Evolutionary conservation across 106 monocot species (phyloP).

Genomic region (Amphibolis antarctica): DNA sequence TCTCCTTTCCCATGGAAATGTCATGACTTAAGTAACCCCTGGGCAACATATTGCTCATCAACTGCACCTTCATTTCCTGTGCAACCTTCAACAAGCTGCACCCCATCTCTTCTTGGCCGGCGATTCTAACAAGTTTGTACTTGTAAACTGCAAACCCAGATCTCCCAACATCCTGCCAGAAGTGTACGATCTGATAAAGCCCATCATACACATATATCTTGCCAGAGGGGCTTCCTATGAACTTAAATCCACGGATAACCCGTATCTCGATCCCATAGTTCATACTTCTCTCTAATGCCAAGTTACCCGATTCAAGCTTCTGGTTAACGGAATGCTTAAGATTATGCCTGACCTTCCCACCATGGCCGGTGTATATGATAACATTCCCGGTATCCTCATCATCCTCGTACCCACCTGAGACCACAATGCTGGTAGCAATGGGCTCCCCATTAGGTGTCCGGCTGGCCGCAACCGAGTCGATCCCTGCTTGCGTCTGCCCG

Average conservation of each 20-base stretch:
- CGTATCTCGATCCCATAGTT: constrained; percentile 26
- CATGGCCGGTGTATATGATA: constrained; percentile 30
- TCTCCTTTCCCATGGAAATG: constrained; percentile 67
- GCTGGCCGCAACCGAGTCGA: constrained; percentile 15
- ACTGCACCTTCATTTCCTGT: constrained; percentile 41
- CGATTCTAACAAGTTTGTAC: constrained; percentile 21
- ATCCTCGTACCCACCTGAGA: constrained; percentile 40
- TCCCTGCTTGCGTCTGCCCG: constrained; percentile 89
- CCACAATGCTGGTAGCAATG: constrained; percentile 34
- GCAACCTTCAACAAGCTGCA: constrained; percentile 16
- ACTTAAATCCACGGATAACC: constrained; percentile 22
- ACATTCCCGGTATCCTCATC: constrained; percentile 26
- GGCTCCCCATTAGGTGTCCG: constrained; percentile 13
- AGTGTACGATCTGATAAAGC: constrained; percentile 17
- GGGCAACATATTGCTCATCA: constrained; percentile 31
- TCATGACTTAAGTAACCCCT: constrained; percentile 57
- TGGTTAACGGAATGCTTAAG: constrained; percentile 9
- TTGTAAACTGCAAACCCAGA: constrained; percentile 31
- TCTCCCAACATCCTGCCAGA: constrained; percentile 21
- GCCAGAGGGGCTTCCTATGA: constrained; percentile 16
- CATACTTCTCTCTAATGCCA: constrained; percentile 29
- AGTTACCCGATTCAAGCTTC: constrained; percentile 17
- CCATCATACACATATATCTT: constrained; percentile 34
- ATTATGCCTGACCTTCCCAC: constrained; percentile 14
- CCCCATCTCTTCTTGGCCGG: constrained; percentile 25